Base-by-base conservation (phyloP, 345 rosid genomes). In the Melaleuca quinquenervia region DNA sequence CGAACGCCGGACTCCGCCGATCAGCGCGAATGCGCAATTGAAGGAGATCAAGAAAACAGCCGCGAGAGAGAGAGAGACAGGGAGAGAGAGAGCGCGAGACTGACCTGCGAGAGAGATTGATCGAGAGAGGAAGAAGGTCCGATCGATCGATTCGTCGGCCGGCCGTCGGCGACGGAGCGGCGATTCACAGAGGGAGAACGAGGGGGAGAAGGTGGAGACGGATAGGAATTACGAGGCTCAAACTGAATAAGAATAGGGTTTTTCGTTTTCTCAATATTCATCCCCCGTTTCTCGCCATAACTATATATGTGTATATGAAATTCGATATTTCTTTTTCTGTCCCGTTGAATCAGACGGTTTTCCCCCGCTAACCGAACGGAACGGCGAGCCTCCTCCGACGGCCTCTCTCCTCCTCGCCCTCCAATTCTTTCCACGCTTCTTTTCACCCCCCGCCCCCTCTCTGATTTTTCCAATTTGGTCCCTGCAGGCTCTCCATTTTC, bases 211-310 rank as follows among this genome's bases (percentile, higher is more conserved):
- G 58, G 85, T 32, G 49, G 24, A 83, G 48, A 24, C 58, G 86
- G 91, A 89, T 52, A 85, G 90, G 90, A 85, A 82, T 88, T 86
- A 87, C 91, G 92, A 91, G 93, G 95, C 87, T 88, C 85, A 91
- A 90, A 91, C 91, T 87, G 89, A 92, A 91, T 85, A 78, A 86
- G 87, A 85, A 90, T 90, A 92, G 92, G 93, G 93, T 90, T 92
- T 91, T 91, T 88, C 41, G 88, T 70, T 32, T 70, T 62, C 36
- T 0, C 48, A 24, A 70, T 70, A 70, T 70, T 70, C 78, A 6
- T 4, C 13, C 48, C 78, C 48, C 48, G 12, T 18, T 20, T 16
- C 22, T 18, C 9, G 54, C 54, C 54, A 20, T 3, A 16, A 3
- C 0, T 36, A 9, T 32, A 36, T 16, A 15, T 64, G 7, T 58